Base-by-base conservation (phyloP, 352 stramenopile genomes). In the Globisporangium nunn region DNA sequence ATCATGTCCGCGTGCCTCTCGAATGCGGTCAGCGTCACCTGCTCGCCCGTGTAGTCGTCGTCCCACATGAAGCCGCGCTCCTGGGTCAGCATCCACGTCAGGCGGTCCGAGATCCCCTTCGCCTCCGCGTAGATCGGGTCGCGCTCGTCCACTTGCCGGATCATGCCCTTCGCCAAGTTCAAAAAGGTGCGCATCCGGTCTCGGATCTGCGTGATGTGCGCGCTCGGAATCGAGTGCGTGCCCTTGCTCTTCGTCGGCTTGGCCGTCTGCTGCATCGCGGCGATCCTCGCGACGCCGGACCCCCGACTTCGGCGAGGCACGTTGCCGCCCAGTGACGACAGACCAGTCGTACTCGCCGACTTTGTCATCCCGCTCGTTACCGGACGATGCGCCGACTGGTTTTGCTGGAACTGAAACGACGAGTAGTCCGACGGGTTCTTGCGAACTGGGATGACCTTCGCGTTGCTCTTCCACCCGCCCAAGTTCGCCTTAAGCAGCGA, bases 31-130 rank as follows among this genome's bases (percentile, higher is more conserved):
- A 94, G 69, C 11, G 89, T 96, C 37, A 99, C 86, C 54, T 97
- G 87, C 58, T 97, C 88, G 17, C 93, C 95, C 43, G 95, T 97
- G 80, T 99, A 99, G 40, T 87, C 85, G 70, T 99, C 95, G 63
- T 99, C 91, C 95, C 96, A 99, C 78, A 99, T 97, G 71, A 99
- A 99, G 18, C 97, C 97, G 61, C 96, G 96, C 65, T 98, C 93
- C 74, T 98, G 95, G 6, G 88, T 98, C 43, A 98, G 63, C 43
- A 98, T 88, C 83, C 97, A 98, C 23, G 94, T 98, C 29, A 99
- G 66, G n/a, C 91, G 87, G 68, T 98, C 93, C 18, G 91, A 85
- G 53, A 98, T 87, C 39, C 95, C 94, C 52, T 92, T 87, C 58
- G 81, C 92, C 66, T 98, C 93, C 14, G 69, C 64, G 54, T 82